Base-by-base conservation (phyloP, 192 early-diverging fungal species). In the Umbelopsis sp. region DNA sequence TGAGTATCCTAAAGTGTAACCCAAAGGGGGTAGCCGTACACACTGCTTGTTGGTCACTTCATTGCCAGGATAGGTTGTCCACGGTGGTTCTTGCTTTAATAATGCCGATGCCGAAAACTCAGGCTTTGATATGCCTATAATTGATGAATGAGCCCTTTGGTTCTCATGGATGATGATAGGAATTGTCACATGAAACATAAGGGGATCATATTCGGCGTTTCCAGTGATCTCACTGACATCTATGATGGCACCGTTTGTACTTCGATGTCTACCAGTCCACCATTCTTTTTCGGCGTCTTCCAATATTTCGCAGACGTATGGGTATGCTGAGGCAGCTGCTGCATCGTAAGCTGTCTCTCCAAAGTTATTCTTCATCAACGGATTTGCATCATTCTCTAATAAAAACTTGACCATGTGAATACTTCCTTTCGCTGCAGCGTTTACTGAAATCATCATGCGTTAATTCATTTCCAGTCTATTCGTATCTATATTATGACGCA, bases 321-420 rank as follows among this genome's bases (percentile, higher is more conserved):
- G 68, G 59, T 92, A 82, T 29, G 85, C 86, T 50, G 80, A 80
- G 47, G 84, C 85, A 14, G 92, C 89, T 0, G 91, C 91, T 25
- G 87, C 82, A 76, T 92, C 89, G 74, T 91, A 92, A 0, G 92
- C 92, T 2, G 82, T 75, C 54, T 93, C 92, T 1, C 81, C 89
- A 72, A 89, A 83, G 0, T 66, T 83, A 62, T 90, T 92, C 31
- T 80, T 84, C 10, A 86, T 66, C 11, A 88, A 66, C 3, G 90
- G 88, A 69, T 91, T 82, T 8, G 88, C 87, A 29, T 71, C 49
- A 10, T 82, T 71, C 24, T 79, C 69, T 51, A 93, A 78, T 52
- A 93, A 77, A 52, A 83, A 85, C 41, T 88, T 71, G 9, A 90
- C 89, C 51, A 91, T 78, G 17, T 79, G 51, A 24, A 84, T 51